These are phyloP conservation scores for Talaromyces rugulosus DNA, from an alignment of 2,329 filamentous ascomycete genomes.

Conservation along the genomic window DNA sequence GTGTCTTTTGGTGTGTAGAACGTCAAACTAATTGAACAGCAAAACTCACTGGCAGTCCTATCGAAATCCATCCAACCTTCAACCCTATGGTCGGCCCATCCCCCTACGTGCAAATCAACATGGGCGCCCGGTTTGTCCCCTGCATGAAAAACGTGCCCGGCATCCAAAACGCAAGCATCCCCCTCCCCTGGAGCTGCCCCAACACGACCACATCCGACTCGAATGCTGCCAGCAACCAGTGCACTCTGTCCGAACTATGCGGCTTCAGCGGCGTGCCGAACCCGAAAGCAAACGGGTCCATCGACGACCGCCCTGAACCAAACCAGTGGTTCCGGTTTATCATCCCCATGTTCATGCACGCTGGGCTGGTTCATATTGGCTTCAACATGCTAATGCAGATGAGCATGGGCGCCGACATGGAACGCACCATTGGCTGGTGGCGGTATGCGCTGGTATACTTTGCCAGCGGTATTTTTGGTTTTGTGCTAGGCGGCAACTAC, in stretches of 20 bases:
- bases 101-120: slow-evolving; percentile 85
- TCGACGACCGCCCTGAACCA: slow-evolving; percentile 61
- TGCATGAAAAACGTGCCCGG: slow-evolving; percentile 77
- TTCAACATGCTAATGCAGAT: slow-evolving; percentile 94
- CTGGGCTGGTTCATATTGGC: slow-evolving; percentile 86
- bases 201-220: slow-evolving; percentile 63
- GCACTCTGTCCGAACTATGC: slow-evolving; percentile 74
- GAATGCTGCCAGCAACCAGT: slow-evolving; percentile 50
- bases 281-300: slow-evolving; percentile 47
- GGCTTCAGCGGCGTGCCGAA: slow-evolving; percentile 75
- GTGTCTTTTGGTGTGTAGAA: no score
- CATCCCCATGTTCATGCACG: slow-evolving; percentile 89
- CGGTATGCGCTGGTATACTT: slow-evolving; percentile 90
- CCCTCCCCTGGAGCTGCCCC: slow-evolving; percentile 69
- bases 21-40: slow-evolving; percentile 17
- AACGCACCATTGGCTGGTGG: slow-evolving; percentile 79
- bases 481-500: slow-evolving; percentile 91
- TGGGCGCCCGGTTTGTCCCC: slow-evolving; percentile 87
- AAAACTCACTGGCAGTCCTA: slow-evolving; percentile 67
- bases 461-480: slow-evolving; percentile 88
- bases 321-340: slow-evolving; percentile 99
- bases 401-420: slow-evolving; percentile 88
- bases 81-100: slow-evolving; percentile 98
- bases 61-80: slow-evolving; percentile 72
- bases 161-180: slow-evolving; percentile 33